Conservation (phyloP, 1,139 yeast species). For the Zygosaccharomyces pseudobailii region DNA sequence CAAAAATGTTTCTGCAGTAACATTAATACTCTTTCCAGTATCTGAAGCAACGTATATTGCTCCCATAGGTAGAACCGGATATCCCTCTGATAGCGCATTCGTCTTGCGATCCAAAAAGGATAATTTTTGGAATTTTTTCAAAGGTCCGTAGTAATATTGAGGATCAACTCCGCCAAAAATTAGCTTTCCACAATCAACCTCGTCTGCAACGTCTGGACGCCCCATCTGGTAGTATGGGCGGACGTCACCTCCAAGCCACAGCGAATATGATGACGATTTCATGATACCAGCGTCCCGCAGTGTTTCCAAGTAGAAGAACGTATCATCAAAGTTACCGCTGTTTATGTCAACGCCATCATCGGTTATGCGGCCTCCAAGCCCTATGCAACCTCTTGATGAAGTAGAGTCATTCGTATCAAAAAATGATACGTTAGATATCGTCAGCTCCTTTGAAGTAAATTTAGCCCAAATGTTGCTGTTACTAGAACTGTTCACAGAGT, state of each 20-base stretch:
- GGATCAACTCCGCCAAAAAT: constrained; percentile 59
- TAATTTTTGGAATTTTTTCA: constrained; percentile 46
- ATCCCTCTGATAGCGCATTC: constrained; percentile 32
- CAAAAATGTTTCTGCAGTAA: constrained; percentile 34
- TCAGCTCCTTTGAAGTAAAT: constrained; percentile 9
- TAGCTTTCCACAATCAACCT: constrained; percentile 37
- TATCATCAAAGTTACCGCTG: constrained; percentile 27
- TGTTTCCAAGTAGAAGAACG: constrained; percentile 42
- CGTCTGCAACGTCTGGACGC: neutral
- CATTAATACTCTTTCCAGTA: constrained; percentile 39
- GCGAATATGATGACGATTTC: constrained; percentile 49
- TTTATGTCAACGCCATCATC: constrained; percentile 12
- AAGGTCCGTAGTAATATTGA: constrained; percentile 42
- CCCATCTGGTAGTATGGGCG: constrained; percentile 4
- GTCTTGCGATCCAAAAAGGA: constrained; percentile 39
- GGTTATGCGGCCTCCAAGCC: constrained; percentile 43
- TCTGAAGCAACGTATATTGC: constrained; percentile 45
- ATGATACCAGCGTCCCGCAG: constrained; percentile 38
- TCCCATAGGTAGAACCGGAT: constrained; percentile 57
- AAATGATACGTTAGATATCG: constrained; percentile 30
- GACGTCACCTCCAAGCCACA: constrained; percentile 40
- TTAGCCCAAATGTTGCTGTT: neutral
- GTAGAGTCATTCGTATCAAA: constrained; percentile 39
- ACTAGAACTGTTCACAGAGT: constrained; percentile 1
- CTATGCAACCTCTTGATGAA: constrained; percentile 49